Conservation (phyloP, 495 filamentous ascomycete species). For the Trichoderma gamsii region DNA sequence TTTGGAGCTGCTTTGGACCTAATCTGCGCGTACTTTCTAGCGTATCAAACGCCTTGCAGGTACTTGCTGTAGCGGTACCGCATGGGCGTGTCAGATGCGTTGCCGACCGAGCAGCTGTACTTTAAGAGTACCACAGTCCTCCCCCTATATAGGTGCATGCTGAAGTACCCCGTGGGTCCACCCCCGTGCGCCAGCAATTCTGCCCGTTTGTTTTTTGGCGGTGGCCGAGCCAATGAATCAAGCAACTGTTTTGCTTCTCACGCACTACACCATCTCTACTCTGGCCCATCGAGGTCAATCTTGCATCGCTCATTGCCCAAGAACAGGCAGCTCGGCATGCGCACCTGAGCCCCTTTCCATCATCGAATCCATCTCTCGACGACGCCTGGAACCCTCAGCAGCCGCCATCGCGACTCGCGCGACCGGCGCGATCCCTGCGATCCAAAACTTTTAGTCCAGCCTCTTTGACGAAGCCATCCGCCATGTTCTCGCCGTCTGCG, state of each 20-base stretch:
- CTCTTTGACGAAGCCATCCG: conserved; percentile 22
- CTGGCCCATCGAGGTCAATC: conserved; percentile 5
- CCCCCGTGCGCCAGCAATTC: background rate
- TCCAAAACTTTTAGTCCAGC: conserved; percentile 12
- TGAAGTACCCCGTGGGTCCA: background rate
- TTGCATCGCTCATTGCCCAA: conserved; percentile 12
- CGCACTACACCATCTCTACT: background rate
- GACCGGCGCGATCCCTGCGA: conserved; percentile 13
- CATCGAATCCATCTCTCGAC: conserved; percentile 12
- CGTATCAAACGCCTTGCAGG: background rate
- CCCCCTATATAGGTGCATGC: background rate
- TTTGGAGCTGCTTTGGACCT: background rate
- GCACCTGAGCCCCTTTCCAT: background rate
- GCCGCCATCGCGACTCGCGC: conserved; percentile 12
- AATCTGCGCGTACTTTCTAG: background rate
- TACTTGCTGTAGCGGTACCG: background rate
- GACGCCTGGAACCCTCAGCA: background rate
- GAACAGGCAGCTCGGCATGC: conserved; percentile 5
- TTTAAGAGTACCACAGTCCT: background rate
- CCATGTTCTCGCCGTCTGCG: conserved; percentile 59
- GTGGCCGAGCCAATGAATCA: background rate
- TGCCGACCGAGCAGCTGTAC: background rate
- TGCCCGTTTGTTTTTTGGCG: conserved; percentile 11
- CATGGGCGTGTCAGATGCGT: background rate
- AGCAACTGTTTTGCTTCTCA: conserved; percentile 12